Evolutionary conservation across 345 rosid species (phyloP).

Genomic region (Populus deltoides): DNA sequence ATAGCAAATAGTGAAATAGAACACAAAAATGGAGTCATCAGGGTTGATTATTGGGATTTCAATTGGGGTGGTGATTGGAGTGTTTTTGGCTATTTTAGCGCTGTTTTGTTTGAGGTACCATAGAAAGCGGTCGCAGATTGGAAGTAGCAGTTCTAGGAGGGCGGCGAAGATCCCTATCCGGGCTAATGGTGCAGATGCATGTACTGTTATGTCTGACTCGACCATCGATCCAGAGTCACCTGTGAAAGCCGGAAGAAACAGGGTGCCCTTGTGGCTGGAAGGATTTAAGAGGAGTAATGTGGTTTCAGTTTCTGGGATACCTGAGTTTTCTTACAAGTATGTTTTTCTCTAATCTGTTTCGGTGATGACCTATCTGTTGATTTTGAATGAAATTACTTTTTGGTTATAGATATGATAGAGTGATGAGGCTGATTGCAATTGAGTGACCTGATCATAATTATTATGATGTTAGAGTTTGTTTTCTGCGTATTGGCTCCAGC

Average conservation of each 20-base stretch:
- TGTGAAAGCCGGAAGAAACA: conserved; percentile 58
- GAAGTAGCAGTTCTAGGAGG: conserved; percentile 81
- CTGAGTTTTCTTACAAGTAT: conserved; percentile 88
- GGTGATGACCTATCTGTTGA: neutral
- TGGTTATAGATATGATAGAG: neutral
- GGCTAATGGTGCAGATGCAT: conserved; percentile 69
- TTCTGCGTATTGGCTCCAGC: neutral
- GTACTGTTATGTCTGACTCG: conserved; percentile 74
- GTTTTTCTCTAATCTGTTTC: conserved; percentile 16
- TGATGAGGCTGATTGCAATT: neutral
- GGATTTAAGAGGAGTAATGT: conserved; percentile 59
- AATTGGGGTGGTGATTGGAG: conserved; percentile 88
- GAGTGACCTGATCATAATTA: neutral
- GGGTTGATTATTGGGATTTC: conserved; percentile 90
- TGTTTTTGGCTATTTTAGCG: conserved; percentile 61
- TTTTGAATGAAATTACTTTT: neutral
- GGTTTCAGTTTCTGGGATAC: conserved; percentile 83
- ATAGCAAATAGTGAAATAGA: conserved; percentile 21
- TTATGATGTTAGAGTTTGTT: neutral
- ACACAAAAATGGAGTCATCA: conserved; percentile 61
- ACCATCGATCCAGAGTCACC: conserved; percentile 87
- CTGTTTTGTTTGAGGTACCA: conserved; percentile 62
- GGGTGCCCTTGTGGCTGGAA: conserved; percentile 73
- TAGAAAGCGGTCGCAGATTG: conserved; percentile 81
- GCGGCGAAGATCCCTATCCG: conserved; percentile 74